phyloP scores from a whole-genome alignment of 148 eudicot species.

The Gaultheria prostrata region DNA sequence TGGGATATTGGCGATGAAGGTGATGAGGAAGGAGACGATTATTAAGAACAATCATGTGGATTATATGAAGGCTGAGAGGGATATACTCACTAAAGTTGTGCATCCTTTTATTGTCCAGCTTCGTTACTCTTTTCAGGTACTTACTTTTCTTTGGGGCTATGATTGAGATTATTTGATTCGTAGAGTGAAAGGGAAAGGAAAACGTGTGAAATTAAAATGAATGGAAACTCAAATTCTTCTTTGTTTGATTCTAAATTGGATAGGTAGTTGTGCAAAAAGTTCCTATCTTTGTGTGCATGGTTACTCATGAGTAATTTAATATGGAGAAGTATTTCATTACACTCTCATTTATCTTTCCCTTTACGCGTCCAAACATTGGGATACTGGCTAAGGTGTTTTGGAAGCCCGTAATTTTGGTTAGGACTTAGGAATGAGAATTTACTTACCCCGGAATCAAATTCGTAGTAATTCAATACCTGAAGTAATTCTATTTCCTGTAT shows the following conservation, averaged over 20 bases:
- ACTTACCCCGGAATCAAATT: neutral
- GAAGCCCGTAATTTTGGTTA: neutral
- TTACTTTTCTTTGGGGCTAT: neutral
- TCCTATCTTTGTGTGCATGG: neutral
- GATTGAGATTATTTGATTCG: neutral
- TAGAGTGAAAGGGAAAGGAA: neutral
- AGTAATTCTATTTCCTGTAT: neutral
- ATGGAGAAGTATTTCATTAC: neutral
- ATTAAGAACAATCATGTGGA: constrained; percentile 90
- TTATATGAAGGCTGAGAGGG: constrained; percentile 94
- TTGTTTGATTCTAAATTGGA: neutral
- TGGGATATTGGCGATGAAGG: constrained; percentile 83
- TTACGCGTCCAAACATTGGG: neutral
- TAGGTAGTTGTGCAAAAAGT: neutral
- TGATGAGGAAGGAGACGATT: constrained; percentile 78
- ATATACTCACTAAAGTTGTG: constrained; percentile 82
- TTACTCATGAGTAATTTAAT: neutral
- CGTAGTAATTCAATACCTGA: neutral
- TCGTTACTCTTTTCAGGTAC: constrained; percentile 86
- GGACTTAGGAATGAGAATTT: neutral
- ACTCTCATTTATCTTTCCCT: neutral
- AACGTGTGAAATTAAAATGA: neutral
- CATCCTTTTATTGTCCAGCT: constrained; percentile 91
- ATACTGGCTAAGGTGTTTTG: neutral
- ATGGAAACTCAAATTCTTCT: neutral